Evolutionary conservation across 2,329 filamentous ascomycete genomes (phyloP).

Genomic region (Zymoseptoria passerinii): DNA sequence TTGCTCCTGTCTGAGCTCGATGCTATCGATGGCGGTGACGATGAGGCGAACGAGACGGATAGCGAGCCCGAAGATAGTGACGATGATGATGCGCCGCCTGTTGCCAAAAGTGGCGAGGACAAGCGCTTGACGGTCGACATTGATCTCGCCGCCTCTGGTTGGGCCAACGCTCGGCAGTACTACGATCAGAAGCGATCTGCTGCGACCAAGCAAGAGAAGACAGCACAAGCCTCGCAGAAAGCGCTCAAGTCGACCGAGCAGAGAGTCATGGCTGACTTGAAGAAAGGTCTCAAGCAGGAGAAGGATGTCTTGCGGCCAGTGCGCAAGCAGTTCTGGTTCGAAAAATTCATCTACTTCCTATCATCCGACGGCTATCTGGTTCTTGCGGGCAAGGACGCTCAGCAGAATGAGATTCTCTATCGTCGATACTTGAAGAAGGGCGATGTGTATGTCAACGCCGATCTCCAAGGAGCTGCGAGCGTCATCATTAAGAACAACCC

Average conservation of each 20-base stretch:
- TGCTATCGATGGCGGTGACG: constrained; percentile 49
- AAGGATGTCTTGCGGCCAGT: constrained; percentile 79
- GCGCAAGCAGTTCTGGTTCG: constrained; percentile 84
- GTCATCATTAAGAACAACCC: constrained; percentile 86
- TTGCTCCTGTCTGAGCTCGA: constrained; percentile 66
- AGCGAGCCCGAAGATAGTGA: constrained; percentile 54
- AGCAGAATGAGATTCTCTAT: constrained; percentile 91
- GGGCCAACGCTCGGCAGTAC: constrained; percentile 84
- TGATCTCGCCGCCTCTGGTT: constrained; percentile 71
- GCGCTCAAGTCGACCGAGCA: constrained; percentile 84
- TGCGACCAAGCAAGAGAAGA: constrained; percentile 80
- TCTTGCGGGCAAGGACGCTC: constrained; percentile 73
- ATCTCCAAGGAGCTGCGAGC: constrained; percentile 73
- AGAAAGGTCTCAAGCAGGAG: constrained; percentile 82
- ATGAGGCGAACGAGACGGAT: constrained; percentile 55
- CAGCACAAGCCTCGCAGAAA: constrained; percentile 67
- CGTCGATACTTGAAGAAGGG: constrained; percentile 76
- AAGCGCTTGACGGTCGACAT: constrained; percentile 67
- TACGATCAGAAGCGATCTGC: constrained; percentile 82
- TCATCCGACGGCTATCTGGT: constrained; percentile 93
- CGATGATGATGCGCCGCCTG: constrained; percentile 39
- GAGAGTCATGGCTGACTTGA: constrained; percentile 78
- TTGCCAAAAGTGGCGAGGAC: constrained; percentile 25
- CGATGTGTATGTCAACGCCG: constrained; percentile 86
- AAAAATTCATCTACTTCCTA: constrained; percentile 93